Evolutionary conservation across 1,284 basidiomycete genomes (phyloP), one percentile per base, ranked within the genome.

Genomic region (Lignosus rhinocerotis): DNA sequence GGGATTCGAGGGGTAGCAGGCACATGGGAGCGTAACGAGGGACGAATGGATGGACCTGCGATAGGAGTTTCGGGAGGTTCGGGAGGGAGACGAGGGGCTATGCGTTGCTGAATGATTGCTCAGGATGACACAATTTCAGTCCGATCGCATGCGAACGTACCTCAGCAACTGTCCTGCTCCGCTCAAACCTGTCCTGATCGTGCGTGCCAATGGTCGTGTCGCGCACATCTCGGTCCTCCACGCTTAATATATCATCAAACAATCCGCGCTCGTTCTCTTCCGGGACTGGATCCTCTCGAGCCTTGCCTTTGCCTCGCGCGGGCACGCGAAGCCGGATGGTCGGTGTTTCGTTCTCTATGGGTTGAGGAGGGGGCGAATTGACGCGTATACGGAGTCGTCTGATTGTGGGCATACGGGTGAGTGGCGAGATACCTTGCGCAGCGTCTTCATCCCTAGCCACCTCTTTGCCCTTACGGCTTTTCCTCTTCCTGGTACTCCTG

Each of bases 161-260:
- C 76, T 96, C 94, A 33, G 93, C 91, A 12, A 78, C 72, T 41
- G 78, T 68, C 53, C 88, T 81, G 67, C 89, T 91, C 61, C 79
- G 80, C 63, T 96, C 90, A 70, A 93, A 98, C 43, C 84, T 79
- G 51, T 81, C 73, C 68, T 91, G 90, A 72, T 99, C 96, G 9
- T 71, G 69, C n/a, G 75, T 73, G 1, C 74, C 72, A 39, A 95
- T 85, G 6, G 75, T 72, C n/a, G 94, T 95, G 63, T 85, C 87
- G 17, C 80, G 76, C 31, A 83, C 90, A 70, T 94, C 92, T 31
- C 94, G 86, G 53, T 98, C 91, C 14, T 80, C 77, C 0, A 80
- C 77, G 16, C 73, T 75, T 52, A 98, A 78, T 55, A 96, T 78
- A 41, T 95, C 91, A 56, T 96, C 90, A 73, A 96, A 93, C 57